Percentiles rank a stretch among this genome's conserved stretches.
These are phyloP conservation scores for Trapa incisa DNA, from an alignment of 345 rosid genomes.

Conservation along the genomic window DNA sequence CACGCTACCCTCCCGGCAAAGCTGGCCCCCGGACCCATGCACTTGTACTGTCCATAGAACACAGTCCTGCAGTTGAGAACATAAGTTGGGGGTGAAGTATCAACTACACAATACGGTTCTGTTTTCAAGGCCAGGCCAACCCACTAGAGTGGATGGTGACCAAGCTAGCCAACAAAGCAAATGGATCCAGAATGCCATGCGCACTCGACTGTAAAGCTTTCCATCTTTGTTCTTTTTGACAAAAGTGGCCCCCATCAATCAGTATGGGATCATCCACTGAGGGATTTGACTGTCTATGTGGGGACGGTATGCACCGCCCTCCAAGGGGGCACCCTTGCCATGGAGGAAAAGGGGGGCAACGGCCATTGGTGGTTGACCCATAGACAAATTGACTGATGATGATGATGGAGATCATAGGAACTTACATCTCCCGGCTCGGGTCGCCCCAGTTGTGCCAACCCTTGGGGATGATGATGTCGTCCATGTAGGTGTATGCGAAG, in stretches of 20 bases:
- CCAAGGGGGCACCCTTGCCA: too few relatives aligned
- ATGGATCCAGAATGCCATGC: background rate
- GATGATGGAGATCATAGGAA: background rate
- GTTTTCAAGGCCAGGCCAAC: background rate
- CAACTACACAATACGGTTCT: background rate
- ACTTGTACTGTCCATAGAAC: conserved; percentile 90
- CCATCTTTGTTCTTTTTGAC: background rate
- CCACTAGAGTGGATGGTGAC: background rate
- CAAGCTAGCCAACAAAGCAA: background rate
- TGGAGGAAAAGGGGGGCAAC: too few relatives aligned
- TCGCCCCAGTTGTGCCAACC: conserved; percentile 99
- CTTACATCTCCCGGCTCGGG: conserved; percentile 75
- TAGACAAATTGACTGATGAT: too few relatives aligned
- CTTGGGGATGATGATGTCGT: conserved; percentile 76
- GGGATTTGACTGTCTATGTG: background rate
- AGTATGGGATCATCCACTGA: background rate
- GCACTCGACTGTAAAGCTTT: conserved; percentile 1
- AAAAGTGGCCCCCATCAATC: background rate
- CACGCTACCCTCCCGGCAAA: conserved; percentile 82
- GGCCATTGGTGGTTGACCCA: too few relatives aligned
- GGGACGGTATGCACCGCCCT: too few relatives aligned
- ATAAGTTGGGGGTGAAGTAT: too few relatives aligned
- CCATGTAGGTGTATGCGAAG: conserved; percentile 95
- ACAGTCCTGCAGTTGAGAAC: conserved; percentile 57
- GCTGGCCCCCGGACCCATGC: conserved; percentile 76